phyloP scores from a whole-genome alignment of 257 asterid genomes.

The Solanum megistacrolobum region DNA sequence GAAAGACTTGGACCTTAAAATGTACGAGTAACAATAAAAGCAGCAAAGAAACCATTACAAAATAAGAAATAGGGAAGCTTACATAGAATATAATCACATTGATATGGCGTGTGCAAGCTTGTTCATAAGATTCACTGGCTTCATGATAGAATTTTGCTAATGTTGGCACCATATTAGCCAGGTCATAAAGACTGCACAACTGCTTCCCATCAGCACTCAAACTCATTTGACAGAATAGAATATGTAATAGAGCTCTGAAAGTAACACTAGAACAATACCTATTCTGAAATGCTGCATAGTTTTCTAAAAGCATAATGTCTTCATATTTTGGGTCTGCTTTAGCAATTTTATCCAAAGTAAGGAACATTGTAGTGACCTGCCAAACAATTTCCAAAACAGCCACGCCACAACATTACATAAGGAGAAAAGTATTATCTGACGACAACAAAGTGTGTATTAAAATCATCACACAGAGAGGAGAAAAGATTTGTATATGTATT shows the following conservation, averaged over 20 bases:
- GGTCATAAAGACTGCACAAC: conserved; percentile 77
- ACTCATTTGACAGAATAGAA: neutral
- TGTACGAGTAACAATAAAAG: neutral
- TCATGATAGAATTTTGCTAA: conserved; percentile 95
- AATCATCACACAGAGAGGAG: neutral
- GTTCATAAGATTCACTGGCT: conserved; percentile 96
- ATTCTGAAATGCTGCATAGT: conserved; percentile 96
- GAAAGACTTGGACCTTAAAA: neutral
- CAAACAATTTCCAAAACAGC: conserved; percentile 19
- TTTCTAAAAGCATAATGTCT: conserved; percentile 82
- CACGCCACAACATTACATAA: neutral
- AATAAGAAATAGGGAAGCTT: conserved; percentile 23
- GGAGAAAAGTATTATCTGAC: neutral
- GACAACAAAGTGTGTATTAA: neutral
- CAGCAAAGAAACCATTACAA: neutral
- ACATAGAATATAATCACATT: conserved; percentile 79
- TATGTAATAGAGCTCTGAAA: neutral
- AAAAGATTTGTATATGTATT: neutral
- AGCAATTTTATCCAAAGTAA: conserved; percentile 85
- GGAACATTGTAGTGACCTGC: conserved; percentile 96
- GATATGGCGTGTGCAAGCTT: conserved; percentile 78
- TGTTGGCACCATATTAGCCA: conserved; percentile 92
- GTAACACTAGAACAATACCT: conserved; percentile 33
- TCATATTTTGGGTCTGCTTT: conserved; percentile 73
- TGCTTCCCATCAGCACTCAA: conserved; percentile 16